Percentiles rank a stretch among this genome's conserved stretches.
phyloP scores from a whole-genome alignment of 768 basidiomycete genomes.

The Leccinum aurantiacum region DNA sequence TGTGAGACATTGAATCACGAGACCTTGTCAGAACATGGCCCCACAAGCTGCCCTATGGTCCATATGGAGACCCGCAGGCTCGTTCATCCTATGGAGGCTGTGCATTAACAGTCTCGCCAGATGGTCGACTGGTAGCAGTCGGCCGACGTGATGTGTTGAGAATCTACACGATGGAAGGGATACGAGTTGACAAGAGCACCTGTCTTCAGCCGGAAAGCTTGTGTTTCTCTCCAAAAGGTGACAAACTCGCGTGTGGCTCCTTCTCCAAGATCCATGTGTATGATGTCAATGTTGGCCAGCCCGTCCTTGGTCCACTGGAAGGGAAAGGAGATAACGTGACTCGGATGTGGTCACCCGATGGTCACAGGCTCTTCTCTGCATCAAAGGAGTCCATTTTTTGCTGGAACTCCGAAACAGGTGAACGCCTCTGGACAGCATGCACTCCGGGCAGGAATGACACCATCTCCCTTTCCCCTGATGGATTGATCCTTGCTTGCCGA shows the following conservation, averaged over 20 bases:
- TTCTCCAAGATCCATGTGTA: neutral
- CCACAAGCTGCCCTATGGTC: neutral
- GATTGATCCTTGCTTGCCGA: neutral
- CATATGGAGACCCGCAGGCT: neutral
- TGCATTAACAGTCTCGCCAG: neutral
- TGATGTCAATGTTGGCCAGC: neutral
- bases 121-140: neutral
- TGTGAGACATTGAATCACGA: neutral
- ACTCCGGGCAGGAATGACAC: no score
- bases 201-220: neutral
- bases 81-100: no score
- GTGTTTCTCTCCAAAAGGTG: neutral
- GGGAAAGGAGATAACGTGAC: neutral
- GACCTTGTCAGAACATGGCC: neutral
- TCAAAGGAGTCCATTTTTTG: neutral
- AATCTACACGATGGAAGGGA: neutral
- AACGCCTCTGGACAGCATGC: neutral
- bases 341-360: conserved; percentile 12
- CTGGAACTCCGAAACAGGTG: neutral
- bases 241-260: conserved; percentile 5
- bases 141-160: neutral
- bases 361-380: neutral
- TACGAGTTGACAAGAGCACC: neutral
- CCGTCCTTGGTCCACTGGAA: neutral
- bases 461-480: neutral